Base-by-base conservation (phyloP, 2,329 filamentous ascomycete genomes). In the Claviceps africana region DNA sequence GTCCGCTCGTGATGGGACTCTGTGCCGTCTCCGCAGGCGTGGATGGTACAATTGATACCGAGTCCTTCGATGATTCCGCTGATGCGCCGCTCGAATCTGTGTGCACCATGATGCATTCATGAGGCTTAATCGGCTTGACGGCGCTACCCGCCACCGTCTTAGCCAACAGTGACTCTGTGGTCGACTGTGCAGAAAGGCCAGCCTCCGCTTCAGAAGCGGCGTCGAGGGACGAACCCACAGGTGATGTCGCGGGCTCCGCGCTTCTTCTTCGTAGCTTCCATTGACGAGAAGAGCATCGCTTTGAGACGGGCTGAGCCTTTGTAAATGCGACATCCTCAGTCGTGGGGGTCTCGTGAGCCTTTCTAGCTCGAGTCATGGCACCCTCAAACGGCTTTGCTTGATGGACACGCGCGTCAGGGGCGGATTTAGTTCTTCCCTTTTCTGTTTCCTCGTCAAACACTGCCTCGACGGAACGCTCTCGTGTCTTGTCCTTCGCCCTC, bases 101-200 rank as follows among this genome's bases (percentile, higher is more conserved):
- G 10, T 61, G 58, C 6, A 61, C 58, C 35, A 54, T 55, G 19
- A 62, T 63, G 42, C 54, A 60, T 35, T 54, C 56, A 19, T 53
- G 47, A 5, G 40, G 28, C 22, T 47, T 28, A 22, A 46, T 6
- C 19, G 30, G 37, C 17, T 22, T 22, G 25, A 37, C 7, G 21
- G 10, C 31, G 31, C 10, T 15, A 22, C 19, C 13, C 31, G 28
- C 22, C 11, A 5, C 17, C 25, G 33, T 22, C 28, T 52, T 19
- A 47, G 22, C 39, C 35, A 40, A 22, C 21, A 9, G 15, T 39
- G 21, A 17, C 30, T 19, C 28, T 21, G 13, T 35, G 11, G 35
- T n/a, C 13, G 19, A 48, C 21, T 33, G 10, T 3, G 17, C 28
- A 35, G 25, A 45, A 22, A 22, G 17, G 33, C 17, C 48, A 44